A percentile compares a stretch with the other conserved stretches of the same genome.
phyloP scores from a whole-genome alignment of 768 basidiomycete genomes.

The Russula virescens region DNA sequence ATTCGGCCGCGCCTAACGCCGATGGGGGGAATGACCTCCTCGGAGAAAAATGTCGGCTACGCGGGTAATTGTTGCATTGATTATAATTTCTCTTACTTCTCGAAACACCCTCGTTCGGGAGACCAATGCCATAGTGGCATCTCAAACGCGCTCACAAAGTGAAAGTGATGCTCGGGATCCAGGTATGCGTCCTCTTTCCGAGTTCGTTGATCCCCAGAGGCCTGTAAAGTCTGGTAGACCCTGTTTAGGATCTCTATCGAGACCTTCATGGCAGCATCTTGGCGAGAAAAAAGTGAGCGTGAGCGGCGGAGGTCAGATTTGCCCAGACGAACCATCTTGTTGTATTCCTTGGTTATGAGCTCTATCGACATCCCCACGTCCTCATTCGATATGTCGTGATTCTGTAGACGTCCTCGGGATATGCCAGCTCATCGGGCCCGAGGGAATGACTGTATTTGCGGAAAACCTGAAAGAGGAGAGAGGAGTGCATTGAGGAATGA shows the following conservation, averaged over 20 bases:
- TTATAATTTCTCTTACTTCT: constrained; percentile 77
- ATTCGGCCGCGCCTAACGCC: constrained; percentile 79
- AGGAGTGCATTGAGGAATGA: neutral
- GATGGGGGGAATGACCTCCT: constrained; percentile 52
- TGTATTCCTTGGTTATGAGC: constrained; percentile 78
- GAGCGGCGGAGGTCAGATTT: neutral
- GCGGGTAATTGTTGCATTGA: too few species aligned
- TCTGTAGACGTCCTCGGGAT: constrained; percentile 66
- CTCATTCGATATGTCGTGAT: constrained; percentile 63
- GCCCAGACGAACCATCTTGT: constrained; percentile 65
- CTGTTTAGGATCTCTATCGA: constrained; percentile 60
- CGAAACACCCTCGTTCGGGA: constrained; percentile 77
- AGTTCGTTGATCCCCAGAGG: constrained; percentile 46
- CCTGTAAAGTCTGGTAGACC: too few species aligned
- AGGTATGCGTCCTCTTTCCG: constrained; percentile 54
- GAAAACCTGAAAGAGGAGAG: constrained; percentile 52
- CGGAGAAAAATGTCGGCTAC: constrained; percentile 17
- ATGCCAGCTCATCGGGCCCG: constrained; percentile 67
- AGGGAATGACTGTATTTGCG: constrained; percentile 86
- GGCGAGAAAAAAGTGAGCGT: constrained; percentile 1
- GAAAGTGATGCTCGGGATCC: constrained; percentile 77
- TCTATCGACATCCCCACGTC: constrained; percentile 74
- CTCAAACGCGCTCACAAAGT: constrained; percentile 85
- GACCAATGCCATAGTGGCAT: constrained; percentile 97
- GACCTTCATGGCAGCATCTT: constrained; percentile 82